Percentiles rank a stretch among this genome's conserved stretches.
Evolutionary conservation across 176 grass and related monocot genomes (phyloP).

Genomic region (Chloris gayana): DNA sequence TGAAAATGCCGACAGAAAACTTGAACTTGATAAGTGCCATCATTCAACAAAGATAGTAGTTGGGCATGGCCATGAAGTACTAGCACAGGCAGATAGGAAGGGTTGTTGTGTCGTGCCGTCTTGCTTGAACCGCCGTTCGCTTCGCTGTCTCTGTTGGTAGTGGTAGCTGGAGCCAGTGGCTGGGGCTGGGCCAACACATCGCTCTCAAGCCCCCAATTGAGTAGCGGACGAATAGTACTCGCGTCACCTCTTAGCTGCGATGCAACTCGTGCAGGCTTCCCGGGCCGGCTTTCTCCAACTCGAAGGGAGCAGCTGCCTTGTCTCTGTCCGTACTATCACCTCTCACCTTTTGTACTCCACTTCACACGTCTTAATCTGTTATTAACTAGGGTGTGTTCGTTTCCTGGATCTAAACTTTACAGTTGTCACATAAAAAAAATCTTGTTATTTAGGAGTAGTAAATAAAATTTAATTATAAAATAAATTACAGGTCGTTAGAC

Average conservation of each 20-base stretch:
- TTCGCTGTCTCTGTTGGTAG: neutral
- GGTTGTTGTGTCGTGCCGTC: neutral
- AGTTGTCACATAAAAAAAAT: too few relatives aligned
- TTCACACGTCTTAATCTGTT: neutral
- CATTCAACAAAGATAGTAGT: neutral
- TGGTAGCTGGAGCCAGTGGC: slow-evolving; percentile 36
- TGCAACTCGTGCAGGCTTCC: slow-evolving; percentile 17
- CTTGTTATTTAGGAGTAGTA: too few relatives aligned
- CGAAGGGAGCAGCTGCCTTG: neutral
- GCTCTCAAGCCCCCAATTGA: neutral
- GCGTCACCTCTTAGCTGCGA: slow-evolving; percentile 19
- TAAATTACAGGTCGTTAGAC: too few relatives aligned
- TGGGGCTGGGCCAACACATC: slow-evolving; percentile 17
- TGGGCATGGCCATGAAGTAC: neutral
- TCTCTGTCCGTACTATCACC: slow-evolving; percentile 6
- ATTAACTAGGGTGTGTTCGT: too few relatives aligned
- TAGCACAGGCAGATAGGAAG: slow-evolving; percentile 9
- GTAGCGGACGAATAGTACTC: slow-evolving; percentile 9
- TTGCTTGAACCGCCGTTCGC: slow-evolving; percentile 6
- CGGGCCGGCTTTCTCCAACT: neutral
- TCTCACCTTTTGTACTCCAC: neutral
- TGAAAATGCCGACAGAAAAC: neutral
- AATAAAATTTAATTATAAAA: too few relatives aligned
- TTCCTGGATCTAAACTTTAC: too few relatives aligned
- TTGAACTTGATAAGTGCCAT: neutral